Evolutionary conservation across 2,329 filamentous ascomycete genomes (phyloP), one percentile per base, ranked within the genome.

Genomic region (Exserohilum rostratum): DNA sequence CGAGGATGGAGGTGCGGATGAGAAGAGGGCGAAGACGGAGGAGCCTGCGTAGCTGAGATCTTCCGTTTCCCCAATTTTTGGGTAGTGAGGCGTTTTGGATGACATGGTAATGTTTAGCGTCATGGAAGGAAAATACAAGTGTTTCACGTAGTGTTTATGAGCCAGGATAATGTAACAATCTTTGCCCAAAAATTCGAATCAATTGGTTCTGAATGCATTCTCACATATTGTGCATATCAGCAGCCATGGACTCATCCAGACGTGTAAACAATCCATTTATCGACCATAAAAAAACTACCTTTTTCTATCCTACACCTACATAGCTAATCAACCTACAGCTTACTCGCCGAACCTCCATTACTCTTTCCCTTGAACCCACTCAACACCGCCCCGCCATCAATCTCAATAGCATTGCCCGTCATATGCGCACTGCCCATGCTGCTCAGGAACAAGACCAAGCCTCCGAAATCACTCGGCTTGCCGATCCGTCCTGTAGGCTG

Each of bases 401-500:
- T 66, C 69, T 81, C 79, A 20, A 81, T 63, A 12, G 77, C 79
- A 62, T 80, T 80, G 0, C 78, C 79, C 5, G 78, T 80, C 70
- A 80, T 77, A 60, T 82, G 78, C 11, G 64, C 65, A 20, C 50
- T 55, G 1, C 68, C 79, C 29, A 60, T 44, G 43, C 73, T 76
- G 25, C 73, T 74, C 51, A 81, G 60, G 61, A 80, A 82, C 45
- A 82, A 52, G 34, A 80, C 71, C 59, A 80, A 40, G 0, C 79
- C 79, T 3, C 75, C 79, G 62, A 82, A 80, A 57, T 82, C 79
- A 50, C 75, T 73, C 1, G 79, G 79, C 61, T 77, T 80, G 3
- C 79, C 79, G 29, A 81, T 73, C 13, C 79, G 65, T 1, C 79
- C 79, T 10, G 75, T 79, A 1, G 79, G 79, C 67, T 82, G 79